A percentile compares a stretch with the other conserved stretches of the same genome.
phyloP scores from a whole-genome alignment of 1,139 yeast species.

The Yamadazyma songkhlaensis region DNA sequence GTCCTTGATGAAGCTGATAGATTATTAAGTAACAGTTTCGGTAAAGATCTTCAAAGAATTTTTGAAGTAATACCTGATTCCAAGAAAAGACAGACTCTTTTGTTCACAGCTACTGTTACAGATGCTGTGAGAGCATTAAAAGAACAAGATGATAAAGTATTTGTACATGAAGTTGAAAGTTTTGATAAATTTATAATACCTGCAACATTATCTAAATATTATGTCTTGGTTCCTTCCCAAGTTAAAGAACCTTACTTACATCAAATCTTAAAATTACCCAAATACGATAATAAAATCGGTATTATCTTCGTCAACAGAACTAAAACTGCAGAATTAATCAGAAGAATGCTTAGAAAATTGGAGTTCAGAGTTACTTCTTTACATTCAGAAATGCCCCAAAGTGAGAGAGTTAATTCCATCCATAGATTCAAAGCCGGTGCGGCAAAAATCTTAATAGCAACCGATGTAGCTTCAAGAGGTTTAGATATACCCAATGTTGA shows the following conservation, averaged over 20 bases:
- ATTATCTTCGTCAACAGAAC: conserved; percentile 92
- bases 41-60: conserved; percentile 73
- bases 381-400: conserved; percentile 94
- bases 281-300: conserved; percentile 63
- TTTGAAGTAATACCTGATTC: conserved; percentile 69
- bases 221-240: conserved; percentile 67
- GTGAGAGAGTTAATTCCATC: conserved; percentile 83
- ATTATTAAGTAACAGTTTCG: conserved; percentile 77
- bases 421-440: conserved; percentile 94
- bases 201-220: conserved; percentile 56
- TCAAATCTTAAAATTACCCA: conserved; percentile 60
- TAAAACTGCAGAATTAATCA: conserved; percentile 78
- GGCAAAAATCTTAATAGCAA: conserved; percentile 86
- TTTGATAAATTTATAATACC: conserved; percentile 79
- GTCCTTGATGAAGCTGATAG: conserved; percentile 98
- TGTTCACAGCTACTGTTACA: conserved; percentile 95
- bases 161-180: conserved; percentile 77
- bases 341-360: conserved; percentile 69
- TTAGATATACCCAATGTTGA: conserved; percentile 92
- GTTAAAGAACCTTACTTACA: conserved; percentile 88
- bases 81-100: conserved; percentile 73
- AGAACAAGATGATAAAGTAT: conserved; percentile 64
- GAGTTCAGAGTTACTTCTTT: conserved; percentile 83
- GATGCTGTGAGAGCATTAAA: conserved; percentile 84
- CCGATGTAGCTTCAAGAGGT: conserved; percentile 97